Conservation (phyloP, 331 rosid species). For the Spiraea crenata region DNA sequence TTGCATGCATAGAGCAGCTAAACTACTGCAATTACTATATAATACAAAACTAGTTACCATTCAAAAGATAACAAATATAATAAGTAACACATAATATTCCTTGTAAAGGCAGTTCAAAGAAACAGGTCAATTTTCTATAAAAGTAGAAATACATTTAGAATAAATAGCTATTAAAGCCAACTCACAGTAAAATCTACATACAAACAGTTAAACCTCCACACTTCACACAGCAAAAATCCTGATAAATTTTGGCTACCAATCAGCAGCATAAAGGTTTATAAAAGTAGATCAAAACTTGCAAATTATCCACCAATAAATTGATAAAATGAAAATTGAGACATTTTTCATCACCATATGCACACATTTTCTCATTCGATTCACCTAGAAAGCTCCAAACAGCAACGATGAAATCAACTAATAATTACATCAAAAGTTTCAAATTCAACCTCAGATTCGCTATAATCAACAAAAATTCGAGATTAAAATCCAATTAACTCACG, state of each 20-base stretch:
- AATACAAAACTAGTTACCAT: background rate
- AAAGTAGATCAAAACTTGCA: background rate
- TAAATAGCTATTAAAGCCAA: background rate
- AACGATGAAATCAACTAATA: background rate
- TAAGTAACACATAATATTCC: background rate
- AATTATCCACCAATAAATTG: background rate
- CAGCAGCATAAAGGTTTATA: background rate
- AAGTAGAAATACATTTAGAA: background rate
- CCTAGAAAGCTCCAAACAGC: background rate
- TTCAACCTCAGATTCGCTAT: background rate
- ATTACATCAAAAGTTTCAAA: background rate
- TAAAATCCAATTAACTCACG: conserved; percentile 28
- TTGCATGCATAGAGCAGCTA: background rate
- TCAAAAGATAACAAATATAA: background rate
- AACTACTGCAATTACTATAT: background rate
- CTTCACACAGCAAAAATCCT: background rate
- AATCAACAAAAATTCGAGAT: background rate
- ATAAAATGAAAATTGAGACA: background rate
- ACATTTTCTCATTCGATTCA: background rate
- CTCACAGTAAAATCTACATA: background rate
- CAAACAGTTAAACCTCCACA: background rate
- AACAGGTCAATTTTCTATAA: background rate
- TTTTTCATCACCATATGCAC: background rate
- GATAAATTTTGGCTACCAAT: background rate
- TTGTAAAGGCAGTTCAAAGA: background rate